Conservation (phyloP, 306 rosid species). For the Cicer chorassanicum region DNA sequence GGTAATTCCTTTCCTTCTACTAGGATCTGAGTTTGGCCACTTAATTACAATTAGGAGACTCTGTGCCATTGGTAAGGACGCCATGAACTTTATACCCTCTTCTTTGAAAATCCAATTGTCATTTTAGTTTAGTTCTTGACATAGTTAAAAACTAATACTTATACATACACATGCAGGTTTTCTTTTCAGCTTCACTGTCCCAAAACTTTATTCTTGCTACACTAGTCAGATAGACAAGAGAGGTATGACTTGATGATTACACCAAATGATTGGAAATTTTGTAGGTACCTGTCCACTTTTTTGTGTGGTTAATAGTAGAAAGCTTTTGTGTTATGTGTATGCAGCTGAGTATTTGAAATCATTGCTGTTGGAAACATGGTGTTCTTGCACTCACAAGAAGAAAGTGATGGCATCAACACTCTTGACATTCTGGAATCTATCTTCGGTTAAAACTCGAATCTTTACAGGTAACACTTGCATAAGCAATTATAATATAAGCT, state of each 20-base stretch:
- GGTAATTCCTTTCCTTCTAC: conserved; percentile 80
- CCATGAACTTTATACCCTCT: neutral
- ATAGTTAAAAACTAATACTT: conserved; percentile 13
- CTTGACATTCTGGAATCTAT: conserved; percentile 81
- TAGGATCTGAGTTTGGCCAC: conserved; percentile 88
- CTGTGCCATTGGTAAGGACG: conserved; percentile 66
- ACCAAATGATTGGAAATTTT: neutral
- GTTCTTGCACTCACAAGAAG: conserved; percentile 82
- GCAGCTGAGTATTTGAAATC: conserved; percentile 64
- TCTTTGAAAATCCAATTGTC: neutral
- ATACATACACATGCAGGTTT: conserved; percentile 57
- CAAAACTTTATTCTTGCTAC: conserved; percentile 79
- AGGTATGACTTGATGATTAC: conserved; percentile 51
- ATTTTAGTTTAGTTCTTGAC: neutral
- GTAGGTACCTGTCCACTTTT: conserved; percentile 10
- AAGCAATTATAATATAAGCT: conserved; percentile 18
- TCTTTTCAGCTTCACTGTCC: conserved; percentile 74
- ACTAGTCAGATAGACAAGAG: conserved; percentile 61
- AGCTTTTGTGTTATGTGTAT: conserved; percentile 43
- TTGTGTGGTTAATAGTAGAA: conserved; percentile 24
- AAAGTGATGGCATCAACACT: conserved; percentile 57
- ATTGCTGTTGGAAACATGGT: conserved; percentile 70
- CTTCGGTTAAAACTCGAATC: conserved; percentile 68
- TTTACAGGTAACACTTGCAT: conserved; percentile 53
- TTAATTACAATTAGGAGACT: conserved; percentile 80